A percentile compares a stretch with the other conserved stretches of the same genome.
phyloP scores from a whole-genome alignment of 1,284 basidiomycete genomes.

The Ustilago esculenta region DNA sequence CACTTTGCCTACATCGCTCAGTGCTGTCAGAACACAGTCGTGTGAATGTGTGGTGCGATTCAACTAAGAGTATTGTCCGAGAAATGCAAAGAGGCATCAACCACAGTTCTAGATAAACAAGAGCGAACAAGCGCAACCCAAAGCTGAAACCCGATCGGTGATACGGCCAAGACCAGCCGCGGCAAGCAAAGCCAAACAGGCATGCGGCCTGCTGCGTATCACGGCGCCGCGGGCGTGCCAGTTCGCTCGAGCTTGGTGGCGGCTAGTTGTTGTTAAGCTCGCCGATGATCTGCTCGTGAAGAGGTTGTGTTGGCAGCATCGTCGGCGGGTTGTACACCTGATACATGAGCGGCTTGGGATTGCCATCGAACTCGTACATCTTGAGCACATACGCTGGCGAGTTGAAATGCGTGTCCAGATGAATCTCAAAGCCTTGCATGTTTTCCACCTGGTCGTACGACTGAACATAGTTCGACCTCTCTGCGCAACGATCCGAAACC shows the following conservation, averaged over 20 bases:
- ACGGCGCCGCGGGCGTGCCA: no score
- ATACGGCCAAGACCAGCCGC: no score
- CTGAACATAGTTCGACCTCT: conserved; percentile 48
- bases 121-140: neutral
- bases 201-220: no score
- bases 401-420: conserved; percentile 29
- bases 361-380: conserved; percentile 54
- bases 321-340: conserved; percentile 53
- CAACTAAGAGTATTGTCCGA: conserved; percentile 21
- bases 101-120: conserved; percentile 5
- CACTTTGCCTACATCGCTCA: no score
- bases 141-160: no score
- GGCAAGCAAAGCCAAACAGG: no score
- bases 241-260: no score
- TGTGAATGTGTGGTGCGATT: conserved; percentile 6
- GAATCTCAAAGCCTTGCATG: conserved; percentile 49
- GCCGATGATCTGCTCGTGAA: conserved; percentile 47
- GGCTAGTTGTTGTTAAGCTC: conserved; percentile 28
- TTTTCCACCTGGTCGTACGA: conserved; percentile 52
- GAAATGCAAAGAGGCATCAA: conserved; percentile 5
- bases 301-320: conserved; percentile 61
- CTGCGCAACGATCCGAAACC: conserved; percentile 36
- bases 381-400: conserved; percentile 39
- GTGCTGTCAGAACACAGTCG: no score
- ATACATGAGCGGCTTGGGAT: conserved; percentile 49